Evolutionary conservation across 2,329 filamentous ascomycete genomes (phyloP), one percentile per base, ranked within the genome.

Genomic region (Xylariaceae sp.): DNA sequence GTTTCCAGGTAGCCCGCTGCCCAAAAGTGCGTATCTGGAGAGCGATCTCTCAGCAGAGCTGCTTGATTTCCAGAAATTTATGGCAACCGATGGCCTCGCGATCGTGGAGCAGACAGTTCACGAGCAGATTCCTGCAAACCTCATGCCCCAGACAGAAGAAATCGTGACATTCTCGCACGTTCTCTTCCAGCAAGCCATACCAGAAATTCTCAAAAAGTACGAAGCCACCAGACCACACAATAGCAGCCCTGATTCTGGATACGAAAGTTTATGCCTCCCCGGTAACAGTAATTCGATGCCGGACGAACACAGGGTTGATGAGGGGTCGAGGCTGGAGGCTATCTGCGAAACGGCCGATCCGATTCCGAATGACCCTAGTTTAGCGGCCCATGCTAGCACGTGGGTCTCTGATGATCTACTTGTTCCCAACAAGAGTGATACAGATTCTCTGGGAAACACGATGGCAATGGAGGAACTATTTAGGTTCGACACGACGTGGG

Each of bases 1-100:
- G 7, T 61, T 61, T 26, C 57, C 57, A 13, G 52, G 37, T 35
- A 47, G 44, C 44, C 44, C 32, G 21, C 44, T 11, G 3, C 44
- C 44, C 1, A 24, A 13, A 4, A 47, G 44, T 21, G 27, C 44
- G 3, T 47, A 47, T 20, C 20, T 47, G 5, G 44, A 47, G 15
- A 35, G 23, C 11, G 23, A 20, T 18, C 44, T 47, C 11, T 47
- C 44, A 36, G n/a, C 33, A 9, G 32, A 47, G 21, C 11, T 47
- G 9, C 32, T 47, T n/a, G 21, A 7, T 29, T 47, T 47, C 23
- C 32, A 47, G 23, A 37, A 37, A 9, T 47, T 47, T 32, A 47
- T 47, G 44, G 44, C 44, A 32, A 24, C 23, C 11, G 33, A 47
- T n/a, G 44, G 44, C 11, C 32, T 47, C 26, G 10, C 27, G 32